Evolutionary conservation across 2,329 filamentous ascomycete species (phyloP), one percentile per base, ranked within the genome.

Genomic region (Chrysoporthe austroafricana): DNA sequence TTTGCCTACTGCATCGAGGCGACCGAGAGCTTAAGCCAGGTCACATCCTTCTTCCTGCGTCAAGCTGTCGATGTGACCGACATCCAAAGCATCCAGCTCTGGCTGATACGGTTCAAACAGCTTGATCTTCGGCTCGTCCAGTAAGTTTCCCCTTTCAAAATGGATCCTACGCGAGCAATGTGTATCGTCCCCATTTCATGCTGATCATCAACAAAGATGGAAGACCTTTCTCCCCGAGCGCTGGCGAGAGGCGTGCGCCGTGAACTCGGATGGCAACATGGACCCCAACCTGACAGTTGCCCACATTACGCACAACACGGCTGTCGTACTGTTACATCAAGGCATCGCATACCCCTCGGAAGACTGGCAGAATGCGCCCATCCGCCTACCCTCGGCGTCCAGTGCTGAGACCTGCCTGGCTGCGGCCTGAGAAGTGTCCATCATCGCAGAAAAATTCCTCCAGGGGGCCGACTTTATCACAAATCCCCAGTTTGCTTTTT

Each of bases 1-100:
- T 81, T 82, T 62, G 81, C 81, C 0, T 83, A 81, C 67, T 77
- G 76, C n/a, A 78, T 83, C n/a, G 81, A 83, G 67, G 80, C 80
- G 0, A 81, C 79, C 0, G 81, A 83, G 66, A 80, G 78, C 5
- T 72, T 83, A 2, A 80, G 77, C 36, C 76, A 77, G 1, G 80
- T 83, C 0, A 80, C 77, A 0, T 80, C 76, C 0, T 82, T 79
- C 67, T 82, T 83, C 58, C 74, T 83, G 0, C 80, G 80, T 62
- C 78, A 82, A 48, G 72, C 74, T 9, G 74, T 82, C 14, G 76
- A 83, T 52, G 71, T 80, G 6, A 73, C 74, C 13, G 74, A 78
- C 56, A 73, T 74, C 2, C 75, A 78, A 7, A 76, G 81, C 52
- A 74, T 82, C 16, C 75, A 78, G 21, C 73, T 74, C 34, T 83